These are phyloP conservation scores for Aspergillus carbonarius DNA, from an alignment of 2,329 filamentous ascomycete species.

Conservation along the genomic window DNA sequence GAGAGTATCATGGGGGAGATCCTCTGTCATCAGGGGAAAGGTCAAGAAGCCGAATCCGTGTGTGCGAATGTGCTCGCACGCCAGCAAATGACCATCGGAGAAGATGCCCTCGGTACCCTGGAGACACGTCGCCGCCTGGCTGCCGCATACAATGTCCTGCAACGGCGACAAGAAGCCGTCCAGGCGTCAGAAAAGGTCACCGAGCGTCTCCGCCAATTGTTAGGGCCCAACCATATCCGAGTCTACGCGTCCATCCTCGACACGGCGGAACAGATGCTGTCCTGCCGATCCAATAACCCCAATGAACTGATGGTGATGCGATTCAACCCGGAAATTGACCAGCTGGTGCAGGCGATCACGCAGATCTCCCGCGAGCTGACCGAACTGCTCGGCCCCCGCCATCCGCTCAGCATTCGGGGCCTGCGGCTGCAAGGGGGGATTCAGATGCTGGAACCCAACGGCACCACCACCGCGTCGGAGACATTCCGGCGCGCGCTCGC, in stretches of 20 bases:
- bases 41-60: constrained; percentile 30
- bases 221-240: constrained; percentile 30
- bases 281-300: constrained; percentile 15
- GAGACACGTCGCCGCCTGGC: constrained; percentile 30
- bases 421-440: constrained; percentile 24
- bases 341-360: constrained; percentile 17
- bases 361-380: constrained; percentile 23
- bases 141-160: constrained; percentile 22
- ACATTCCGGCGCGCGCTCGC: constrained; percentile 31
- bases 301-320: constrained; percentile 4
- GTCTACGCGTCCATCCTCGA: constrained; percentile 24
- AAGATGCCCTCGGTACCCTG: constrained; percentile 31
- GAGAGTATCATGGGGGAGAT: constrained; percentile 32
- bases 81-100: constrained; percentile 34
- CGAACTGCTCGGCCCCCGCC: constrained; percentile 19
- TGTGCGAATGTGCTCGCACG: constrained; percentile 33
- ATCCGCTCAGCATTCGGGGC: constrained; percentile 27
- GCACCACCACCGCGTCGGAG: constrained; percentile 25
- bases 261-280: constrained; percentile 24
- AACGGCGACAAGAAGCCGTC: constrained; percentile 25
- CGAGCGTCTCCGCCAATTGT: constrained; percentile 20
- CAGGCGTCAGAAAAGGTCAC: constrained; percentile 23
- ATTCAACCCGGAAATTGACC: constrained; percentile 17
- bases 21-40: constrained; percentile 24
- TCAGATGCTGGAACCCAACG: constrained; percentile 19